Base-by-base conservation (phyloP, 768 basidiomycete genomes). In the Clavaria fumosa region DNA sequence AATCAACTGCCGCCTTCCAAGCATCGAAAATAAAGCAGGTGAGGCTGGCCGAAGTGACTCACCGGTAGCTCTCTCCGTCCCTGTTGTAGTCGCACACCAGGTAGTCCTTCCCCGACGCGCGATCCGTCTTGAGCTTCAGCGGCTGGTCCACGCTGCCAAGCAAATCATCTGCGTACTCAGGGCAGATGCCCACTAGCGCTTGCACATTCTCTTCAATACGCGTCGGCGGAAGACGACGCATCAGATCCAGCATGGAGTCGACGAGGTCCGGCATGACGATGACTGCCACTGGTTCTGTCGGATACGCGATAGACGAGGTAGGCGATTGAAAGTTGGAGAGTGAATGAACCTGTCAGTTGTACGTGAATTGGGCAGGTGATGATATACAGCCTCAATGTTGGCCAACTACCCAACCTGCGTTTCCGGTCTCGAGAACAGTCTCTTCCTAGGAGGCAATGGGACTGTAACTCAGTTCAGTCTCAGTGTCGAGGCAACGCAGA, bases 81-180 rank as follows among this genome's bases (percentile, higher is more conserved):
- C 81, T 67, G 60, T 91, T 91, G 51, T 91, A 95, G 53, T 90
- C 86, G 53, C 91, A 91, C 7, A 81, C 80, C 27, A 99, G 75
- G 55, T 88, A 99, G 31, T 97, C 90, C 49, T 71, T 72, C 19
- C 86, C 86, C 0, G 79, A 81, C 12, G 72, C 71, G 36, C 64
- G 70, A 64, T 97, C 91, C 23, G 69, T 75, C 60, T 68, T 67
- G 38, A 91, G 63, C 55, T 80, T 75, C 43, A 97, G 64, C 5
- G 93, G 93, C 54, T 91, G 84, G 66, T 99, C 95, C 41, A 97
- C 89, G 45, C 82, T 88, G 31, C 85, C 81, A 32, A 95, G 67
- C 14, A 99, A 71, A 62, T 97, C 95, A 51, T 97, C 95, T 5
- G 89, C 83, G 51, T 84, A 79, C 52, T 96, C 91, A 21, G 93